These are phyloP conservation scores for Arachnopeziza araneosa DNA, from an alignment of 2,329 filamentous ascomycete genomes.

Conservation along the genomic window DNA sequence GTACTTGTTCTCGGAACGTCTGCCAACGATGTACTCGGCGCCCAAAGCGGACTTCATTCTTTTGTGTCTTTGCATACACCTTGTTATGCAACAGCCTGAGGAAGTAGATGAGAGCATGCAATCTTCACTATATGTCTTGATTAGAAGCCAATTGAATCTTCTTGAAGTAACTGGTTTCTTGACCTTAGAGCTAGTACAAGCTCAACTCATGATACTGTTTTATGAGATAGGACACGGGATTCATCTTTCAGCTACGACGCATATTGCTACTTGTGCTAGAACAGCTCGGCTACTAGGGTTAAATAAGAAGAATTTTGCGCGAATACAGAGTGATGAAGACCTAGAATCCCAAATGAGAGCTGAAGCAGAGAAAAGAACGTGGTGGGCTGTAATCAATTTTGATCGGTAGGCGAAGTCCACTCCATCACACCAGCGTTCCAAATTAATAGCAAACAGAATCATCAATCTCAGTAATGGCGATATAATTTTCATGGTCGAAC, in stretches of 20 bases:
- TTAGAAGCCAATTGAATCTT: not conserved
- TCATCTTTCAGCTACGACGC: not conserved
- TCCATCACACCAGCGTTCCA: too few species aligned
- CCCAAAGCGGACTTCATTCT: constrained; percentile 6
- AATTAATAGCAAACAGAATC: not conserved
- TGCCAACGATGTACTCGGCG: not conserved
- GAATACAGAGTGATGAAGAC: not conserved
- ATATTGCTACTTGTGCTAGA: not conserved
- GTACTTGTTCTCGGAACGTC: constrained; percentile 8
- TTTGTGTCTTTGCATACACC: not conserved
- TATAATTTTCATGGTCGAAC: not conserved
- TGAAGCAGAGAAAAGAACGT: not conserved
- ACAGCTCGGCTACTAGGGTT: not conserved
- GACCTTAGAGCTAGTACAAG: not conserved
- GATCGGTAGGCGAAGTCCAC: not conserved
- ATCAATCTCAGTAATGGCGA: not conserved
- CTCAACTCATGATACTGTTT: not conserved
- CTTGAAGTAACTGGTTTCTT: not conserved
- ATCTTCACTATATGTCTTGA: not conserved
- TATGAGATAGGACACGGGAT: not conserved
- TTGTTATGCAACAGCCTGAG: not conserved
- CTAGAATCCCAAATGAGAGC: not conserved
- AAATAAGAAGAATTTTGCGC: not conserved
- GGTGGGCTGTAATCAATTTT: not conserved
- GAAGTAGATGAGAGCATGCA: not conserved